phyloP scores from a whole-genome alignment of 192 early-diverging fungal species.

The Linnemannia schmuckeri region DNA sequence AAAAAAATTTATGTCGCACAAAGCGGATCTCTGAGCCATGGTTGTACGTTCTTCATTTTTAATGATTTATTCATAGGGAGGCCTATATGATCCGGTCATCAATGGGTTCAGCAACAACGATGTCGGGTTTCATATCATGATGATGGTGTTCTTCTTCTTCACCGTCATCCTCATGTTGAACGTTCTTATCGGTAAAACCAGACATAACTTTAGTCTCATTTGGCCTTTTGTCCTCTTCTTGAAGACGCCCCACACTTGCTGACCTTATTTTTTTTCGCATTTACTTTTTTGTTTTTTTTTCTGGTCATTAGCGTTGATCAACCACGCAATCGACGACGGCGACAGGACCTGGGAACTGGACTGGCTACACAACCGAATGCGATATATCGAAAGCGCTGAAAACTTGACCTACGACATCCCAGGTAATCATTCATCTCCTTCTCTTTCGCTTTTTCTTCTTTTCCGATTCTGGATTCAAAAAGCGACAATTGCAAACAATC shows the following conservation, averaged over 20 bases:
- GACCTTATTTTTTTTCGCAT: too few species aligned
- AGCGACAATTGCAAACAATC: too few species aligned
- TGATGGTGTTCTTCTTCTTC: constrained; percentile 20
- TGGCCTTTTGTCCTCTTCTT: background rate
- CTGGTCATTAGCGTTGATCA: background rate
- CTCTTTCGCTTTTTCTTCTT: background rate
- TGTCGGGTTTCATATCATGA: background rate
- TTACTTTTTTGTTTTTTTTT: background rate
- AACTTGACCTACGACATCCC: constrained; percentile 18
- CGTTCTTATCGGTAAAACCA: constrained; percentile 22
- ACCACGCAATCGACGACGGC: background rate
- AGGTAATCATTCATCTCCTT: background rate
- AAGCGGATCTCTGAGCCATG: background rate
- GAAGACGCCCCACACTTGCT: background rate
- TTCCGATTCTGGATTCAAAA: background rate
- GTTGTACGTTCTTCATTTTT: background rate
- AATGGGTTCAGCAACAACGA: background rate
- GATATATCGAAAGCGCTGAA: constrained; percentile 14
- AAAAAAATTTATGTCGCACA: too few species aligned
- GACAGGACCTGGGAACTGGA: constrained; percentile 13
- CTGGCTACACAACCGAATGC: constrained; percentile 10
- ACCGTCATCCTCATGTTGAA: constrained; percentile 34
- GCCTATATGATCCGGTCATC: constrained; percentile 5
- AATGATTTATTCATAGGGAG: constrained; percentile 5
- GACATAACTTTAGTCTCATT: background rate